These are phyloP conservation scores for Penicillium hordei DNA, from an alignment of 2,329 filamentous ascomycete genomes.

Conservation along the genomic window DNA sequence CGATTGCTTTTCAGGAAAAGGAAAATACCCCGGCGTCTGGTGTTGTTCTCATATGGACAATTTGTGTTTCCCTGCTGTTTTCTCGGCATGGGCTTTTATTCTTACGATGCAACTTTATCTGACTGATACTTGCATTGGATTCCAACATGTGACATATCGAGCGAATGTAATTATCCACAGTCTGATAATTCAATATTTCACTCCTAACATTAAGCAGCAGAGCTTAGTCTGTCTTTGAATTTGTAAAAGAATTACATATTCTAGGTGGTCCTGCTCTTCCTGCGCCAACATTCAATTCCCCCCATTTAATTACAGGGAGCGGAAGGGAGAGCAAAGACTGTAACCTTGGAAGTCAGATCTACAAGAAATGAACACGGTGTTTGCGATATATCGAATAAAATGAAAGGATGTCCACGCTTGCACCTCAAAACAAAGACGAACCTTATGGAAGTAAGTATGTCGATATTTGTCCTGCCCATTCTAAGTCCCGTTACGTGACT, in stretches of 20 bases:
- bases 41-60: slow-evolving; percentile 7
- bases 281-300: background rate
- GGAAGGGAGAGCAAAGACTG: background rate
- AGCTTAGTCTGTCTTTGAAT: background rate
- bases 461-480: background rate
- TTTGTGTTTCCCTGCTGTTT: background rate
- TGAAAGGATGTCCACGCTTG: background rate
- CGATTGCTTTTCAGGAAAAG: slow-evolving; percentile 10
- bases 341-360: background rate
- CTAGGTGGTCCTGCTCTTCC: background rate
- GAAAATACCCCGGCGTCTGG: slow-evolving; percentile 14
- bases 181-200: background rate
- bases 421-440: background rate
- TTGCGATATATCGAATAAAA: background rate
- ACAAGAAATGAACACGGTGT: background rate
- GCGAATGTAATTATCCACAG: background rate
- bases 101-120: background rate
- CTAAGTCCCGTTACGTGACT: background rate
- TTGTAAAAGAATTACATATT: background rate
- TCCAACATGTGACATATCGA: background rate
- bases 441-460: background rate
- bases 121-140: background rate
- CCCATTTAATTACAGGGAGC: background rate
- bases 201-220: background rate
- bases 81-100: background rate